Evolutionary conservation across 2,329 filamentous ascomycete species (phyloP).

Genomic region (Clonostachys solani): DNA sequence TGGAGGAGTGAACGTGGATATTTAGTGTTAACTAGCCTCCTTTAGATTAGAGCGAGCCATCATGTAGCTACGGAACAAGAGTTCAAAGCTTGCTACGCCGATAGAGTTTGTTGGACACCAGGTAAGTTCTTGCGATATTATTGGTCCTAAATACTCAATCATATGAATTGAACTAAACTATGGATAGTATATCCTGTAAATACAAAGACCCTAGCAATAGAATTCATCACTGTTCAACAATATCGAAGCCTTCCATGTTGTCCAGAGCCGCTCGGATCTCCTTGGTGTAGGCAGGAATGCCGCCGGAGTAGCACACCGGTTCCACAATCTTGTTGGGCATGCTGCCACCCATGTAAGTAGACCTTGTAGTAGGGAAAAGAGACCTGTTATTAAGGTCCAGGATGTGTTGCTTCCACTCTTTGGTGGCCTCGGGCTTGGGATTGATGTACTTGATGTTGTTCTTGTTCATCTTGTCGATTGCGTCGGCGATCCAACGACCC

Average conservation of each 20-base stretch:
- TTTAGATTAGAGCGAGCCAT: too few relatives aligned
- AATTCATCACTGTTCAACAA: constrained; percentile 6
- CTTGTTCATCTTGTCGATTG: constrained; percentile 40
- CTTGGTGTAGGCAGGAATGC: constrained; percentile 25
- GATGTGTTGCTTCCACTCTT: constrained; percentile 44
- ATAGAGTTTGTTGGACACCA: too few relatives aligned
- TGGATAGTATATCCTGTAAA: too few relatives aligned
- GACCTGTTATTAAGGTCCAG: constrained; percentile 37
- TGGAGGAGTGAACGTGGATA: too few relatives aligned
- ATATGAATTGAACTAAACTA: too few relatives aligned
- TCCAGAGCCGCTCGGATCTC: constrained; percentile 26
- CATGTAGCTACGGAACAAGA: too few relatives aligned
- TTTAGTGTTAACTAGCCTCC: too few relatives aligned
- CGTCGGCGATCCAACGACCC: constrained; percentile 49
- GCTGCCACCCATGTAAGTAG: constrained; percentile 52
- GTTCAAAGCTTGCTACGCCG: too few relatives aligned
- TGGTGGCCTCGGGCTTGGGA: constrained; percentile 35
- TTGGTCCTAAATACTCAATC: too few relatives aligned
- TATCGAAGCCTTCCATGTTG: constrained; percentile 25
- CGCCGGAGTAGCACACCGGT: constrained; percentile 41
- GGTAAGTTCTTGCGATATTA: too few relatives aligned
- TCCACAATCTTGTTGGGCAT: constrained; percentile 50
- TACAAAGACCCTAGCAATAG: too few relatives aligned
- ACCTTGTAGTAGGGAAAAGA: constrained; percentile 42
- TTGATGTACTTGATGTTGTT: constrained; percentile 46